A percentile compares a stretch with the other conserved stretches of the same genome.
Evolutionary conservation across 257 asterid species (phyloP).

Genomic region (Salvia hispanica): DNA sequence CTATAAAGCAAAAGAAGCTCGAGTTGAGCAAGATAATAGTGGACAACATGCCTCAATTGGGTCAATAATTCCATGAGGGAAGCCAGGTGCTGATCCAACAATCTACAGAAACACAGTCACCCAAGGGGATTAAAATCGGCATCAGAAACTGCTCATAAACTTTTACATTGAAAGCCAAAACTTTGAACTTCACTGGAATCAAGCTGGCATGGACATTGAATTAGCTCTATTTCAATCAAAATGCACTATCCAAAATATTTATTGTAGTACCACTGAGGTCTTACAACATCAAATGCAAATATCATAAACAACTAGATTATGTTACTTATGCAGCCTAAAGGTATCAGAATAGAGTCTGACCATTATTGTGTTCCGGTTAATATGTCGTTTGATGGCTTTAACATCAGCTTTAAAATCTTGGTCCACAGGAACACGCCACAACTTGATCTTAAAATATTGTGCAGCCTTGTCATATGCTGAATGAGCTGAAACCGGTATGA

Average conservation of each 20-base stretch:
- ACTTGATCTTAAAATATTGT: constrained; percentile 86
- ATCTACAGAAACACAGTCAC: constrained; percentile 50
- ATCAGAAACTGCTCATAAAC: neutral
- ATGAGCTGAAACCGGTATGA: constrained; percentile 97
- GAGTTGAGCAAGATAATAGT: constrained; percentile 15
- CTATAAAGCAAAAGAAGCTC: constrained; percentile 24
- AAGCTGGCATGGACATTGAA: constrained; percentile 16
- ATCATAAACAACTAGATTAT: constrained; percentile 13
- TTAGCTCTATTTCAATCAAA: neutral
- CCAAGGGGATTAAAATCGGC: constrained; percentile 19
- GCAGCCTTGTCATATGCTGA: constrained; percentile 99
- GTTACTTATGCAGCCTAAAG: constrained; percentile 1
- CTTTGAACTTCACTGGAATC: constrained; percentile 13
- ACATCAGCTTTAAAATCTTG: constrained; percentile 84
- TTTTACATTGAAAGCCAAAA: constrained; percentile 5
- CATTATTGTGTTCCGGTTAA: constrained; percentile 84
- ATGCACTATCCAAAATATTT: constrained; percentile 1
- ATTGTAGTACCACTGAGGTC: neutral
- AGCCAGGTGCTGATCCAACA: constrained; percentile 99
- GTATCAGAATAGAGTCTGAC: constrained; percentile 44
- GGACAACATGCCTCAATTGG: constrained; percentile 80
- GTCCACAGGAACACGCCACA: constrained; percentile 91
- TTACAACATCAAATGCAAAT: constrained; percentile 16
- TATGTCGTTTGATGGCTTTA: constrained; percentile 63
- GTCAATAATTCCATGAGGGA: constrained; percentile 99